Evolutionary conservation across 345 rosid genomes (phyloP), one percentile per base, ranked within the genome.

Genomic region (Angophora floribunda): DNA sequence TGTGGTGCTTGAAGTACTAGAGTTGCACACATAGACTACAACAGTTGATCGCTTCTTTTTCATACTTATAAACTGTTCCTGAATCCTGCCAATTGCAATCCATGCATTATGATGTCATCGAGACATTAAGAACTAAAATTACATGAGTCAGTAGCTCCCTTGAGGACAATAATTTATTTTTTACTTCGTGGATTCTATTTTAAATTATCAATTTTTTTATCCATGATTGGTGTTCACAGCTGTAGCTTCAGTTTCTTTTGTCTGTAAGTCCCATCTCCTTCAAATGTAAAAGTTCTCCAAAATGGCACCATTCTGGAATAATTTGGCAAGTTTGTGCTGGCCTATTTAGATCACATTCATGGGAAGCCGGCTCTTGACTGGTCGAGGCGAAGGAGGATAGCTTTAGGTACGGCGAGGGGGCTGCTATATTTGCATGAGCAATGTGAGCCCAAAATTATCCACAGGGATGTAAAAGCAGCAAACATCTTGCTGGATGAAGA

Each of bases 391-490:
- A 97, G 95, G 93, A 95, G 92, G 86, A 94, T 97, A 70, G 97
- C 99, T 24, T 92, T 96, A 86, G 99, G 99, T 61, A 95, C 99
- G 4, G 99, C 99, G 7, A 92, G 98, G 61, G 98, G 98, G 16
- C 91, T 97, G 6, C 93, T 96, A 57, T 97, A 97, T 89, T 92
- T 97, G 86, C 99, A 97, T 3, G 99, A 97, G 93, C 99, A 96
- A 61, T 95, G 99, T 53, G 99, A 96, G 79, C 99, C 97, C 2
- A 96, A 96, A 93, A 96, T 96, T 22, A 96, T 96, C 85, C 99
- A 96, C 89, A 92, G 98, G 4, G 99, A 96, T 89, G 99, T 96
- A 91, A 96, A 96, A 89, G 99, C 99, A 3, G 99, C 98, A 91
- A 96, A 95, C 90, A 96, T 96, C 89, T 90, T 96, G 85, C 89